Conservation (phyloP, 2,329 filamentous ascomycete species). For the Fusarium sp. region DNA sequence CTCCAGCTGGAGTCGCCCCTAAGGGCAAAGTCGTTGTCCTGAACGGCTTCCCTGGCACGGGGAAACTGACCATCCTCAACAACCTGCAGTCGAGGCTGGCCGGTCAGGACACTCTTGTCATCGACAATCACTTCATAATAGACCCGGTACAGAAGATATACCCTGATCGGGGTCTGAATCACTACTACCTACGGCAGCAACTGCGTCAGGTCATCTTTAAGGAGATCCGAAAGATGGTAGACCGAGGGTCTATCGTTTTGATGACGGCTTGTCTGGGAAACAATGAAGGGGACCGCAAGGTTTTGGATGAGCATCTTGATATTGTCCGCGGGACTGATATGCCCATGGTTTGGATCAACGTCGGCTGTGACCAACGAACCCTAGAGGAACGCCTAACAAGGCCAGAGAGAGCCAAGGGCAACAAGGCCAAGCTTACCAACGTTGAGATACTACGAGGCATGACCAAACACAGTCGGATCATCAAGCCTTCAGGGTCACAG, state of each 20-base stretch:
- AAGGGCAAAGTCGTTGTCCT: slow-evolving; percentile 26
- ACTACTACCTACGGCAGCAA: not conserved
- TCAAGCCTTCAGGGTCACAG: not conserved
- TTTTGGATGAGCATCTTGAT: slow-evolving; percentile 9
- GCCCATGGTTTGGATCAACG: slow-evolving; percentile 21
- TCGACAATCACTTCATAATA: slow-evolving; percentile 23
- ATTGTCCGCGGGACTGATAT: slow-evolving; percentile 5
- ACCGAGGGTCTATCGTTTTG: slow-evolving; percentile 10
- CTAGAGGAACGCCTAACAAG: slow-evolving; percentile 2
- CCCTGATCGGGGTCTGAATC: not conserved
- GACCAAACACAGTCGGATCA: not conserved
- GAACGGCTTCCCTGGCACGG: slow-evolving; percentile 13
- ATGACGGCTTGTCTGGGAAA: slow-evolving; percentile 16
- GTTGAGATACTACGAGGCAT: not conserved
- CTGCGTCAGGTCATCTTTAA: slow-evolving; percentile 19
- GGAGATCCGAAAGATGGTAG: slow-evolving; percentile 16
- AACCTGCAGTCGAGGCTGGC: not conserved
- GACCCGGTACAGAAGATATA: not conserved
- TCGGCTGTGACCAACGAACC: not conserved
- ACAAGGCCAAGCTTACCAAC: not conserved
- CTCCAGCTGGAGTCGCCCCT: not conserved
- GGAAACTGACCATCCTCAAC: slow-evolving; percentile 8
- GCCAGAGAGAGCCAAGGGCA: not conserved
- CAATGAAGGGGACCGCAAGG: not conserved
- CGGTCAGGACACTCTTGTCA: not conserved